Base-by-base conservation (phyloP, 2,329 filamentous ascomycete species). In the Clathrospora elynae region DNA sequence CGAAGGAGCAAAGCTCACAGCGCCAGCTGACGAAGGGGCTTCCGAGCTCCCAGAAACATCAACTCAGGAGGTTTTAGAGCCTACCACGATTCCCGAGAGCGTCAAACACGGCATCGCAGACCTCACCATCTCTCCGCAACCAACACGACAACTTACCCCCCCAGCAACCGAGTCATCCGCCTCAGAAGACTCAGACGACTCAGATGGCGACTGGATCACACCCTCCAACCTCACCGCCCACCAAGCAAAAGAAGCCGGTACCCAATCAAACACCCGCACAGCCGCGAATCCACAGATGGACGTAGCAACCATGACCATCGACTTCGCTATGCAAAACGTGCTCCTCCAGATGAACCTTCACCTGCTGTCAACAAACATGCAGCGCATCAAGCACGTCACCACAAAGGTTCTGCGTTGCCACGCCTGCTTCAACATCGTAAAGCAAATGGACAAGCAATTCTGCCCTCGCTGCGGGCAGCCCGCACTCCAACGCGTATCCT, bases 281-380 rank as follows among this genome's bases (percentile, higher is more conserved):
- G 76, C 46, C 16, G 45, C 55, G 11, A 77, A 82, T 39, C 77
- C 81, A 23, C 83, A 82, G 9, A 86, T 96, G 57, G 86, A 95
- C 71, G 89, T 88, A 11, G 92, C 90, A n/a, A 85, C 92, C 30
- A 86, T 97, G 64, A 97, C 93, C 1, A 90, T 87, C 42, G 93
- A 99, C 75, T 97, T 88, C 72, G 92, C 93, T 41, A 95, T 99
- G 89, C 92, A 97, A 74, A 97, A 97, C 68, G 90, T 97, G 6
- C 82, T 93, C 2, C 80, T 99, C 4, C 89, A 95, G 58, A 95
- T 97, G 77, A 96, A 96, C 73, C 82, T 99, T 34, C 89, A 93
- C 66, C 82, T 96, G 8, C 80, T 96, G 45, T 90, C 91, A 0
- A 81, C 88, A 0, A 80, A 83, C 11, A 77, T 97, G 48, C 81